phyloP scores from a whole-genome alignment of 805 yeast genomes.

The Candida alai region DNA sequence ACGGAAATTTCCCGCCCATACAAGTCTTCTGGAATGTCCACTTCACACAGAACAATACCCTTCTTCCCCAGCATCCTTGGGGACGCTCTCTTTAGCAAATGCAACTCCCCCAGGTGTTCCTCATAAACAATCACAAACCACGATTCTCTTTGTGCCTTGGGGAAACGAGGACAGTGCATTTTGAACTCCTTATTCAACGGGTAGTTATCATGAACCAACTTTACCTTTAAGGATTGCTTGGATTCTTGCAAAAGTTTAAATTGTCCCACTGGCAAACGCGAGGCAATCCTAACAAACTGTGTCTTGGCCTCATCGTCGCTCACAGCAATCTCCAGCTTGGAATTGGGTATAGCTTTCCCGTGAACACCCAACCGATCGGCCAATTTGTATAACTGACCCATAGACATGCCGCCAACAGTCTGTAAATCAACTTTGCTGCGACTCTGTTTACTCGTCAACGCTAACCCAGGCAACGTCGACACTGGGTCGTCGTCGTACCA shows the following conservation, averaged over 20 bases:
- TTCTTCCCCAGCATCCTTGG: conserved; percentile 43
- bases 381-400: conserved; percentile 28
- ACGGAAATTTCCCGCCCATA: conserved; percentile 45
- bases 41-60: conserved; percentile 39
- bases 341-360: conserved; percentile 4
- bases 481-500: conserved; percentile 83
- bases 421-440: conserved; percentile 23
- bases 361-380: conserved; percentile 39
- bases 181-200: conserved; percentile 57
- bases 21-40: conserved; percentile 49
- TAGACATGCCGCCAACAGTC: conserved; percentile 39
- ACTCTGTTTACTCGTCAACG: conserved; percentile 1
- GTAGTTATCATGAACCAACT: conserved; percentile 50
- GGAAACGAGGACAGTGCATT: conserved; percentile 75
- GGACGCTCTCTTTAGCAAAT: conserved; percentile 70
- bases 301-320: conserved; percentile 31
- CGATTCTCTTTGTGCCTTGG: conserved; percentile 86
- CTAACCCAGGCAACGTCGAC: conserved; percentile 49
- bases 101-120: conserved; percentile 47
- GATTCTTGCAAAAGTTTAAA: conserved; percentile 36
- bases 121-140: conserved; percentile 78
- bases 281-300: conserved; percentile 50
- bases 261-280: conserved; percentile 60
- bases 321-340: conserved; percentile 7
- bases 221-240: conserved; percentile 36